These are phyloP conservation scores for Prinsepia uniflora DNA, from an alignment of 306 rosid species.

Conservation along the genomic window DNA sequence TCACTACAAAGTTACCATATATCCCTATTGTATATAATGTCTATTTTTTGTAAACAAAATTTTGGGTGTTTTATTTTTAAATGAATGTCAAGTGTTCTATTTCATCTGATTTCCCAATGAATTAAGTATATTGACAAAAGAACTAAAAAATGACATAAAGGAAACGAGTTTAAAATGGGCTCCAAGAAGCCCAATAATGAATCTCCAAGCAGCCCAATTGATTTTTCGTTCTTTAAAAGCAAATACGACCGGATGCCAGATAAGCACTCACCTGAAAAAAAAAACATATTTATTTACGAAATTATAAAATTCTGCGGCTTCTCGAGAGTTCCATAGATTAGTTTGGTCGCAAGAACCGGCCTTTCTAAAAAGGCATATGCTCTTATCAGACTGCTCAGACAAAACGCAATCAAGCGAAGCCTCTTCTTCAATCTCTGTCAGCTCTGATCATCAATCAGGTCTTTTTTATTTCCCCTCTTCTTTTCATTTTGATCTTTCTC, in stretches of 20 bases:
- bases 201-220: background rate
- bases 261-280: background rate
- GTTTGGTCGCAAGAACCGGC: background rate
- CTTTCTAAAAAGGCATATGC: background rate
- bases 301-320: conserved; percentile 13
- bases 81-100: no score
- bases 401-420: no score
- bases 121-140: no score
- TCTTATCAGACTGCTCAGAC: background rate
- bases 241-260: background rate
- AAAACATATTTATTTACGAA: background rate
- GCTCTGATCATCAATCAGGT: conserved; percentile 9
- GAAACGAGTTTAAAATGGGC: background rate
- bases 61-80: no score
- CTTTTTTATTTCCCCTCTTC: background rate
- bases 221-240: background rate
- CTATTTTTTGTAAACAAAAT: no score
- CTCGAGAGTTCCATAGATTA: conserved; percentile 25
- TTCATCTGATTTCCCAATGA: no score
- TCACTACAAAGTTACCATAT: no score
- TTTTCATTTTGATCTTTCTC: background rate
- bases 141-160: no score
- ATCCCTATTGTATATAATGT: no score
- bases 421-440: background rate
- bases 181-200: background rate